Evolutionary conservation across 2,329 filamentous ascomycete genomes (phyloP), one percentile per base, ranked within the genome.

Genomic region (Colletotrichum acutatum): DNA sequence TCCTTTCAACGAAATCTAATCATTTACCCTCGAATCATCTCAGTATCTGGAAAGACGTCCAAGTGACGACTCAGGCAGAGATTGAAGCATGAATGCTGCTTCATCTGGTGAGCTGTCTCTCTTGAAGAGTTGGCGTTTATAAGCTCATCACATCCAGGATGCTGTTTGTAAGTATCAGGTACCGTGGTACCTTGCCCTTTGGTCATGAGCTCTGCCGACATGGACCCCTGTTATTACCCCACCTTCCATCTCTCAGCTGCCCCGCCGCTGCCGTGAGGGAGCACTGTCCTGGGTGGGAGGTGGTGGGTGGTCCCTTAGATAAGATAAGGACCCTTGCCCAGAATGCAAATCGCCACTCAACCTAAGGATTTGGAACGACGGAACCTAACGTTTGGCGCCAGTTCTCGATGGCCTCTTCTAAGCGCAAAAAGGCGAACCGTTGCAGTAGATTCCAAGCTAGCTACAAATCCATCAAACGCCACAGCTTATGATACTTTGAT

Each of bases 241-340:
- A 60, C 63, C 56, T 52, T 34, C 63, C 56, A 37, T 34, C 8
- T 34, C 32, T 8, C 32, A 63, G 52, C 42, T 67, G n/a, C 46
- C 52, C 58, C 37, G 37, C 42, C 42, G 37, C 49, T 8, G 22
- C 5, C 54, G 24, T 49, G 42, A 49, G 19, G 5, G 37, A 19
- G 37, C 16, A 42, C 37, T 42, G 37, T 7, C 30, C 30, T 9
- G 7, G 32, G 32, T 42, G 37, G 37, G 32, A 34, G 12, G 32
- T 12, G 11, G 30, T 16, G 16, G 37, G 37, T 42, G 37, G 19
- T 49, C 7, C 19, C 19, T 19, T 61, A 71, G 73, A 74, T 74
- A 74, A 74, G 73, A 74, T 74, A 74, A 74, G 59, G 65, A 74
- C 64, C 71, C 58, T 49, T 68, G 62, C 61, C 58, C 52, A 63